Percentiles rank a stretch among this genome's conserved stretches.
These are phyloP conservation scores for Cyberlindnera maritima DNA, from an alignment of 805 yeast genomes.

Conservation along the genomic window DNA sequence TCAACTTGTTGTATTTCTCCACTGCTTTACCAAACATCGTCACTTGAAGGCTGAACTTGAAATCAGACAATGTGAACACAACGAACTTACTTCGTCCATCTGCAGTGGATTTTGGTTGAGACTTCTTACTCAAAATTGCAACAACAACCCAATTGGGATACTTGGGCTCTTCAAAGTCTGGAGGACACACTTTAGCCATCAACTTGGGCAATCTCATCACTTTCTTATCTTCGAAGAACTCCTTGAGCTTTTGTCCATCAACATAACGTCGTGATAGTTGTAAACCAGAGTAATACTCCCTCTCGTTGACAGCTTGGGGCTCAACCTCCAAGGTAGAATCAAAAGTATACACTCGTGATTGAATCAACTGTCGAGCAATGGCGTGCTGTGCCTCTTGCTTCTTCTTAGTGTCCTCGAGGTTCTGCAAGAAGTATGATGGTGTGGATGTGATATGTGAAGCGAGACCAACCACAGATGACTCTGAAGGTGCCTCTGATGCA, in stretches of 20 bases:
- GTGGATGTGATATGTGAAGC: conserved; percentile 16
- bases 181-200: conserved; percentile 64
- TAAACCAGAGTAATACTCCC: conserved; percentile 45
- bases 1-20: conserved; percentile 67
- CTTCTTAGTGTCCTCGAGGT: conserved; percentile 27
- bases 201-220: conserved; percentile 56
- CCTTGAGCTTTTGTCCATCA: conserved; percentile 32
- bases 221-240: conserved; percentile 46
- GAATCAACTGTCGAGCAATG: conserved; percentile 28
- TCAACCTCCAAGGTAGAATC: conserved; percentile 26
- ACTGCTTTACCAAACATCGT: conserved; percentile 67
- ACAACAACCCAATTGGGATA: conserved; percentile 76
- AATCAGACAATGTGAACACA: conserved; percentile 64
- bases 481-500: background rate
- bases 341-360: conserved; percentile 40
- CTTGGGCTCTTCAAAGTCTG: conserved; percentile 64
- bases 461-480: background rate
- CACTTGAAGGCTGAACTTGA: conserved; percentile 55
- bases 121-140: conserved; percentile 65
- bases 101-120: conserved; percentile 46
- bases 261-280: conserved; percentile 47
- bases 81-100: conserved; percentile 48
- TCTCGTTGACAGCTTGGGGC: conserved; percentile 37
- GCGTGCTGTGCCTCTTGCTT: conserved; percentile 24
- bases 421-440: conserved; percentile 33